Evolutionary conservation across 331 rosid species (phyloP).

Genomic region (Stylosanthes scabra): DNA sequence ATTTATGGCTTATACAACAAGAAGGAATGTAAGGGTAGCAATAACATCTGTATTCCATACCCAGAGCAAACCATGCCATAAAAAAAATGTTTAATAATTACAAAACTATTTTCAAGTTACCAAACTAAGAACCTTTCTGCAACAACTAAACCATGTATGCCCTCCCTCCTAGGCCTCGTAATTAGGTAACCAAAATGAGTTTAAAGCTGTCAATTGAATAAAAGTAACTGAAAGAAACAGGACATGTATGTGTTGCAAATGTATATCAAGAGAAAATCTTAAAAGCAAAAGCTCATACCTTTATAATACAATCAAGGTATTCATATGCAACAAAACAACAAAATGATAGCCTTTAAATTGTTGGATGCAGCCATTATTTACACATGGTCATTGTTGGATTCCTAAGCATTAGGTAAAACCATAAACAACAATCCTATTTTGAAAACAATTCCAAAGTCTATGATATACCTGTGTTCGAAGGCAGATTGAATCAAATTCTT

Average conservation of each 20-base stretch:
- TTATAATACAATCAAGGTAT: background rate
- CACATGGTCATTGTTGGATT: background rate
- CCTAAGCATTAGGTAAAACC: background rate
- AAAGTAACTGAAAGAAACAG: background rate
- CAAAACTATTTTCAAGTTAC: background rate
- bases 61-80: background rate
- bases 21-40: background rate
- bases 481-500: conserved; percentile 61
- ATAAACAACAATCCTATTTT: background rate
- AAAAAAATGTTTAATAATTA: background rate
- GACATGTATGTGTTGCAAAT: background rate
- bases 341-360: conserved; percentile 4
- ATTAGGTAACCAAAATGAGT: background rate
- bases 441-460: background rate
- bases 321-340: conserved; percentile 4
- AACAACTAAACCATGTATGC: too few species aligned
- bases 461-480: conserved; percentile 60
- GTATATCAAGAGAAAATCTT: background rate
- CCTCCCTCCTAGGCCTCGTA: background rate
- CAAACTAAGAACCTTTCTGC: background rate
- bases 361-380: background rate
- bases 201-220: background rate
- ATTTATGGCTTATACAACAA: conserved; percentile 4
- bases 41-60: conserved; percentile 5
- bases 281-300: conserved; percentile 3